phyloP scores from a whole-genome alignment of 2,329 filamentous ascomycete species.

The Arthrinium puccinioides region DNA sequence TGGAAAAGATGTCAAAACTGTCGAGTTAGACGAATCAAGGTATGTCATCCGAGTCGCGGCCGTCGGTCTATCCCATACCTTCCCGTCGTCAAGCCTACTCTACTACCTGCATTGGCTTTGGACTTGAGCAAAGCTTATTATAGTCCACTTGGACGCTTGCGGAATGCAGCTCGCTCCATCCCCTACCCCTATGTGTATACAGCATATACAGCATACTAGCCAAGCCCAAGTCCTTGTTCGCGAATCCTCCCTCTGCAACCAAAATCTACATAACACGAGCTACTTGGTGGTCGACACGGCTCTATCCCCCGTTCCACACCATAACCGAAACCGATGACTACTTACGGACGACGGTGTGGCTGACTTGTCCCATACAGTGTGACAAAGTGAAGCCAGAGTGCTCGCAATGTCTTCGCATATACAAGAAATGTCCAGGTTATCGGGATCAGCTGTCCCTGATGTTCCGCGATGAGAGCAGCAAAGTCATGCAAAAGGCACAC shows the following conservation, averaged over 20 bases:
- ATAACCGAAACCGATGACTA: no score
- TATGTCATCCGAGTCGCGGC: conserved; percentile 26
- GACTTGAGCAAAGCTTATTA: neutral
- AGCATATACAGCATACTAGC: no score
- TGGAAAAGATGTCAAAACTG: conserved; percentile 38
- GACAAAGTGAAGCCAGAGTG: conserved; percentile 54
- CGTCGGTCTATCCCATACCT: conserved; percentile 1
- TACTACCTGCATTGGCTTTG: neutral
- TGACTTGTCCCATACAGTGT: no score
- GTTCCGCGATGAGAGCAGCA: conserved; percentile 59
- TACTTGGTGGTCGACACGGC: no score
- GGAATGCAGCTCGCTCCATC: neutral
- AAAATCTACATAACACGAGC: no score
- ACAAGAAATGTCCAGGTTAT: conserved; percentile 56
- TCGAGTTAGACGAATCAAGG: conserved; percentile 48
- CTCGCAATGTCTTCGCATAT: conserved; percentile 53
- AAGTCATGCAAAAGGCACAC: conserved; percentile 52
- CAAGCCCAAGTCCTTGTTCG: no score
- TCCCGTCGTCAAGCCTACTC: neutral
- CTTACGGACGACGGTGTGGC: no score
- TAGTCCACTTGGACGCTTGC: neutral
- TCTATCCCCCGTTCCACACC: no score
- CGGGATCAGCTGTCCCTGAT: conserved; percentile 57
- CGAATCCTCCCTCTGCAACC: no score
- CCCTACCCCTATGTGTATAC: neutral